Conservation (phyloP, 495 filamentous ascomycete species). For the Hypoxylon fuscum region DNA sequence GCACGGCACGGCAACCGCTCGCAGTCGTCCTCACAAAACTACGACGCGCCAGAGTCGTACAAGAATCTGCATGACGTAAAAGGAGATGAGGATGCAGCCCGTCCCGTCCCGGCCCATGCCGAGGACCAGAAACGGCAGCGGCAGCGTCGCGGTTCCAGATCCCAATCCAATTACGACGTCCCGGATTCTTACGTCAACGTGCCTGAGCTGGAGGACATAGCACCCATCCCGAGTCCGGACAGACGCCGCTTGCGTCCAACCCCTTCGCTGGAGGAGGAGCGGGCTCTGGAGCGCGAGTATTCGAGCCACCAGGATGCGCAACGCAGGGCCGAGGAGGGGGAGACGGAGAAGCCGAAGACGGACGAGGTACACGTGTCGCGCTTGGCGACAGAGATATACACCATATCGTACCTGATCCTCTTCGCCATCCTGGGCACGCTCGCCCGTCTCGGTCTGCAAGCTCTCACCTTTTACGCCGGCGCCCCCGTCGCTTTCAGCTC, state of each 20-base stretch:
- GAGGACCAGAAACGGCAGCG: conserved; percentile 16
- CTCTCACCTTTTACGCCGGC: conserved; percentile 82
- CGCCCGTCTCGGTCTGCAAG: conserved; percentile 81
- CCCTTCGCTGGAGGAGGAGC: conserved; percentile 35
- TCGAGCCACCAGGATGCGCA: conserved; percentile 11
- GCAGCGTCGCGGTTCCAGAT: conserved; percentile 26
- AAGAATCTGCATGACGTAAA: conserved; percentile 47
- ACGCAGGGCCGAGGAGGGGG: conserved; percentile 6
- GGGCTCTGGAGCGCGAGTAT: conserved; percentile 31
- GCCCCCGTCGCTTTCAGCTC: conserved; percentile 77
- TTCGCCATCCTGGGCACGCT: conserved; percentile 91
- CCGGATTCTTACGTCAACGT: conserved; percentile 60
- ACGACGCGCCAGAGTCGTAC: conserved; percentile 50
- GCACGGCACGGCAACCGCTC: not conserved
- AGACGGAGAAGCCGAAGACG: conserved; percentile 25
- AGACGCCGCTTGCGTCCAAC: conserved; percentile 46
- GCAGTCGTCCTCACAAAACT: conserved; percentile 23
- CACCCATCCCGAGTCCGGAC: conserved; percentile 57
- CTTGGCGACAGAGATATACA: conserved; percentile 76
- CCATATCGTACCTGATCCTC: conserved; percentile 80
- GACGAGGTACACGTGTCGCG: conserved; percentile 53
- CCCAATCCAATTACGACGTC: conserved; percentile 49
- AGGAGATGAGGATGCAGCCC: conserved; percentile 48
- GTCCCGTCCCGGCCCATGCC: conserved; percentile 36
- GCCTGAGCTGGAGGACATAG: conserved; percentile 54